Evolutionary conservation across 306 rosid genomes (phyloP).

Genomic region (Cajanus cajan): DNA sequence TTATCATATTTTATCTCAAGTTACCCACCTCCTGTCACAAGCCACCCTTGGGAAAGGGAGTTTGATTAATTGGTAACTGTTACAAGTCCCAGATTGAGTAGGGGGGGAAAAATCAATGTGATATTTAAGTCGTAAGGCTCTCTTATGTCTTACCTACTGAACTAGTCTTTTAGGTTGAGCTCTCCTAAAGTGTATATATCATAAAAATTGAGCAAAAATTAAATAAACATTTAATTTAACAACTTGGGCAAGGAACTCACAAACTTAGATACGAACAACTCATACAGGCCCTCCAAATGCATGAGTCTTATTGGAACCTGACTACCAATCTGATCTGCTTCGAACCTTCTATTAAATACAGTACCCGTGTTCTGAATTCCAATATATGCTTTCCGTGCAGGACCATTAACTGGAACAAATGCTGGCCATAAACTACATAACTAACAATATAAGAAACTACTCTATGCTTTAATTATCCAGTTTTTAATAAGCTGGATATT

Average conservation of each 20-base stretch:
- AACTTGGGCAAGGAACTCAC: conserved; percentile 49
- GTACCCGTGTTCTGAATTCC: conserved; percentile 91
- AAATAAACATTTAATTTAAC: not conserved
- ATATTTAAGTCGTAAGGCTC: not conserved
- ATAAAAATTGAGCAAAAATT: not conserved
- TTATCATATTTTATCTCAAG: not conserved
- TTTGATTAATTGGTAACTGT: not conserved
- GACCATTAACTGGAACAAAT: conserved; percentile 83
- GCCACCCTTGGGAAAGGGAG: not conserved
- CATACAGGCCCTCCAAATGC: conserved; percentile 86
- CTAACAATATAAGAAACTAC: conserved; percentile 25
- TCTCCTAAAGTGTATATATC: not conserved
- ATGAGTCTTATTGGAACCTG: conserved; percentile 54
- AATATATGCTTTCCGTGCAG: conserved; percentile 69
- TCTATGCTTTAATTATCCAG: conserved; percentile 3
- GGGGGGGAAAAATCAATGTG: not conserved
- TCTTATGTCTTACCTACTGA: not conserved
- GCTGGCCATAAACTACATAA: conserved; percentile 80
- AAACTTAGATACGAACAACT: conserved; percentile 77
- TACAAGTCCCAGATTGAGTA: not conserved
- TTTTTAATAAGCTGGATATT: not conserved
- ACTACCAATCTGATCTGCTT: conserved; percentile 65
- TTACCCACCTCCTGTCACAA: not conserved
- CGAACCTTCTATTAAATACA: conserved; percentile 72
- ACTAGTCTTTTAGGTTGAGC: not conserved